These are phyloP conservation scores for Talaromyces liani DNA, from an alignment of 495 filamentous ascomycete species.

Conservation along the genomic window DNA sequence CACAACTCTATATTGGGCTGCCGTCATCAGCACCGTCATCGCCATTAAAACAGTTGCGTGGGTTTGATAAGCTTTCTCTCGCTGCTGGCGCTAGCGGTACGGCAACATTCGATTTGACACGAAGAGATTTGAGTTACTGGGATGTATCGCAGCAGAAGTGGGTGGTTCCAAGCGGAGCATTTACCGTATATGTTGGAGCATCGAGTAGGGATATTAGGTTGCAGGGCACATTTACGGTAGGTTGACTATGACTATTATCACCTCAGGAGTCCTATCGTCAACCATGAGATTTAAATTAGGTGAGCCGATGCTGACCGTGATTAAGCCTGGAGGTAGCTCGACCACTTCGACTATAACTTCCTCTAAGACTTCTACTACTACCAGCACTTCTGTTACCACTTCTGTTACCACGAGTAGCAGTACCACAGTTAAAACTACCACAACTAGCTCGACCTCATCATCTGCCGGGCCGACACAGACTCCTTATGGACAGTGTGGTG, in stretches of 20 bases:
- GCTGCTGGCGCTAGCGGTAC: slow-evolving; percentile 27
- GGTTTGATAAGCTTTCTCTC: slow-evolving; percentile 54
- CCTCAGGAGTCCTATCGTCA: background rate
- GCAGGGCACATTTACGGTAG: slow-evolving; percentile 14
- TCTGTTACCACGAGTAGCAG: slow-evolving; percentile 6
- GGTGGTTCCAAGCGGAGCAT: slow-evolving; percentile 45
- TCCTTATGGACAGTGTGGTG: slow-evolving; percentile 38
- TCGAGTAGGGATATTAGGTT: slow-evolving; percentile 26
- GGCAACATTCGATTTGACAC: slow-evolving; percentile 49
- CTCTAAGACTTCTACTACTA: background rate
- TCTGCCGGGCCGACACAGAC: slow-evolving; percentile 15
- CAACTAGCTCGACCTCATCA: slow-evolving; percentile 13
- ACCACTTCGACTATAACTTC: slow-evolving; percentile 2
- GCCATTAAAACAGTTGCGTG: slow-evolving; percentile 38
- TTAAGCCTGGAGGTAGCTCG: background rate
- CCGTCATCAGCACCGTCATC: slow-evolving; percentile 25
- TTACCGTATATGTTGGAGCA: slow-evolving; percentile 51
- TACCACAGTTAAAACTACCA: slow-evolving; percentile 16
- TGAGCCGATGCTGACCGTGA: background rate
- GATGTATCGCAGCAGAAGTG: slow-evolving; percentile 53
- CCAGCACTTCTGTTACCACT: background rate
- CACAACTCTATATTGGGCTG: slow-evolving; percentile 59
- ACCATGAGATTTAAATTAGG: background rate
- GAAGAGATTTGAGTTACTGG: slow-evolving; percentile 63
- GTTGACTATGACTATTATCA: background rate